Evolutionary conservation across 1,284 basidiomycete genomes (phyloP).

Genomic region (Leucoagaricus sp.): DNA sequence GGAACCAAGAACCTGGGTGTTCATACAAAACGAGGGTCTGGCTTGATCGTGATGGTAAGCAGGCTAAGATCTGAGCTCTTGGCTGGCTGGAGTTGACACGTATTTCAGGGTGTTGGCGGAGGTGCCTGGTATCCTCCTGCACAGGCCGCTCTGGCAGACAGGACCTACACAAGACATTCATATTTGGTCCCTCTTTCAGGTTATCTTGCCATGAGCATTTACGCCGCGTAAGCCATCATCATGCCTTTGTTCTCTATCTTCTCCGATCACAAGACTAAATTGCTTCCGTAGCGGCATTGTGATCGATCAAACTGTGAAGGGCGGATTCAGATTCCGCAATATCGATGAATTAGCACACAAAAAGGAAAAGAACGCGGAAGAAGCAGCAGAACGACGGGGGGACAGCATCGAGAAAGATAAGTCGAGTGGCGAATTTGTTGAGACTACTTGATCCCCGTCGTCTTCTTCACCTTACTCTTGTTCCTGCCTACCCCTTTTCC

Average conservation of each 20-base stretch:
- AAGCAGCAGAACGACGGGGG: slow-evolving; percentile 2
- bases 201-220: slow-evolving; percentile 58
- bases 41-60: slow-evolving; percentile 61
- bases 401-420: slow-evolving; percentile 16
- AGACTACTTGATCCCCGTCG: slow-evolving; percentile 6
- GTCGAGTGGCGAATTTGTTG: slow-evolving; percentile 6
- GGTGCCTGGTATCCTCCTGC: slow-evolving; percentile 78
- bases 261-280: slow-evolving; percentile 13
- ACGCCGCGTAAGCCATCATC: slow-evolving; percentile 50
- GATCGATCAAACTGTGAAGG: slow-evolving; percentile 47
- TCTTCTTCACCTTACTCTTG: neutral
- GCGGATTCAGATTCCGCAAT: slow-evolving; percentile 52
- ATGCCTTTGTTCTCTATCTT: neutral
- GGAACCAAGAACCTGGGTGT: slow-evolving; percentile 71
- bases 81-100: neutral
- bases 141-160: slow-evolving; percentile 69
- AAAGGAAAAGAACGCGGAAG: slow-evolving; percentile 1
- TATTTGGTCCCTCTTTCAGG: slow-evolving; percentile 64
- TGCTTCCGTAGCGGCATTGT: slow-evolving; percentile 47
- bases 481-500: neutral
- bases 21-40: slow-evolving; percentile 71
- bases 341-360: slow-evolving; percentile 39
- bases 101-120: slow-evolving; percentile 60
- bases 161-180: slow-evolving; percentile 49
- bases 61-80: neutral